Evolutionary conservation across 2,329 filamentous ascomycete genomes (phyloP), one percentile per base, ranked within the genome.

Genomic region (Arachnomyces sp.): DNA sequence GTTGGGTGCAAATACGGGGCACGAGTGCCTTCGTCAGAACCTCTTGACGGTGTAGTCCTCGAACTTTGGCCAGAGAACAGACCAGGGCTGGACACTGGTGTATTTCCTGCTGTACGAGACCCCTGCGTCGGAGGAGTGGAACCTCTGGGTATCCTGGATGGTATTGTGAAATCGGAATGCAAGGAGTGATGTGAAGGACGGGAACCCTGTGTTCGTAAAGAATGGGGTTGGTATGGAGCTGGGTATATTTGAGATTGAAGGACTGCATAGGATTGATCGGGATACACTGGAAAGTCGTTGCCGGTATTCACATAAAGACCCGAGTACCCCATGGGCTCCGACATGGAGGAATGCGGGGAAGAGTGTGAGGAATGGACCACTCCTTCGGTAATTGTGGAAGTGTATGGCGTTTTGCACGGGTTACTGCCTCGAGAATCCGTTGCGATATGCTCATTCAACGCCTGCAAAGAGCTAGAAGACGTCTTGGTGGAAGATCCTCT

Each of bases 1-100:
- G 84, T 63, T 28, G 82, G 81, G 53, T 87, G 83, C 40, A 86
- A 63, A 53, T 76, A 81, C 1, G 82, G 80, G 52, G 76, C 81
- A 42, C 69, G 68, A 31, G 67, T 42, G 21, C 53, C 48, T 37
- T 64, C 60, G 9, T 63, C 60, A 18, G 63, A 63, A 2, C 48
- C 62, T 2, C 57, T 45, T 4, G 60, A 53, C 13, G 60, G 53
- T 18, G 59, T 55, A 31, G 56, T 47, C 25, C 55, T 52, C 43
- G 57, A 47, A 38, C 49, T 56, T n/a, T 52, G 55, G 34, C 63
- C 52, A 4, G 64, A 61, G 45, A 68, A 71, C 2, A 71, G 54
- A 2, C 68, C 67, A 2, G 68, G 68, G 43, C 66, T 71, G 9
- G 67, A 68, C 15, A 66, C 49, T 3, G 68, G 68, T 2, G 68